These are phyloP conservation scores for Hypomyces perniciosus DNA, from an alignment of 2,329 filamentous ascomycete species.

Conservation along the genomic window DNA sequence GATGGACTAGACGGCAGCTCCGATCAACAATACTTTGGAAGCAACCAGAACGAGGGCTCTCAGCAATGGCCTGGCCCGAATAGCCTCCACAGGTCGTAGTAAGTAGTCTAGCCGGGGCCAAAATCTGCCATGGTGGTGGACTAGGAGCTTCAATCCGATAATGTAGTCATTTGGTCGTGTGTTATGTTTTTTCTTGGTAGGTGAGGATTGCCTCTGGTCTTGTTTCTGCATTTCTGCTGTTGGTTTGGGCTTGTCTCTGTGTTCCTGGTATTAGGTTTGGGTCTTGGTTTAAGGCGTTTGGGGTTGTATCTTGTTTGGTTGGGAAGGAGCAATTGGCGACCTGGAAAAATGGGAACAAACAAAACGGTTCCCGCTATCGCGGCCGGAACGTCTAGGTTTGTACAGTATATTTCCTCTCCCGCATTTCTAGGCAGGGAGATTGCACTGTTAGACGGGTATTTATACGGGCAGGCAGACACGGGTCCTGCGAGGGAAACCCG, in stretches of 20 bases:
- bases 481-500: background rate
- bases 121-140: background rate
- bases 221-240: background rate
- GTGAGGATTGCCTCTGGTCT: background rate
- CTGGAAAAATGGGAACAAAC: background rate
- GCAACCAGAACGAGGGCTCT: background rate
- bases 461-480: background rate
- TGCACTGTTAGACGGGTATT: background rate
- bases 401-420: background rate
- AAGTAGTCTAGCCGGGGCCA: background rate
- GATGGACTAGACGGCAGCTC: conserved; percentile 15
- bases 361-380: background rate
- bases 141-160: no score
- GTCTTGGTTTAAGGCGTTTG: background rate
- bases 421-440: background rate
- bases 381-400: background rate
- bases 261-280: background rate
- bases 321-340: background rate
- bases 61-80: conserved; percentile 1
- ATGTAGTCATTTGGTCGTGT: background rate
- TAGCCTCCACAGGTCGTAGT: background rate
- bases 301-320: background rate
- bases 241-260: background rate
- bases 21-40: conserved; percentile 2
- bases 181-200: background rate